phyloP scores from a whole-genome alignment of 2,329 filamentous ascomycete species.

The Hirsutella rhossiliensis region DNA sequence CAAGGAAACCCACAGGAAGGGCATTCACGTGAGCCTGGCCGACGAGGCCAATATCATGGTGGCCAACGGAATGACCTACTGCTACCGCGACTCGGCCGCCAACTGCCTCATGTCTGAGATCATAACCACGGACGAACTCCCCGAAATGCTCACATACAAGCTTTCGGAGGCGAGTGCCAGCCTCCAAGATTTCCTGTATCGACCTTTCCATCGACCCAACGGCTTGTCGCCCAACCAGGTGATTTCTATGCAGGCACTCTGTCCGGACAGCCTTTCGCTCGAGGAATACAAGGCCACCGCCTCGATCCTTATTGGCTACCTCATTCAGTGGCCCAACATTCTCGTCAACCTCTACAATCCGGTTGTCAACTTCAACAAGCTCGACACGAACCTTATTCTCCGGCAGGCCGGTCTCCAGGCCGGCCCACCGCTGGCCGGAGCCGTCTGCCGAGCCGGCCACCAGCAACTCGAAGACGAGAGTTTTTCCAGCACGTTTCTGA shows the following conservation, averaged over 20 bases:
- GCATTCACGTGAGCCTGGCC: too few species aligned
- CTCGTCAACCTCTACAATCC: not conserved
- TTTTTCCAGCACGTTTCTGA: not conserved
- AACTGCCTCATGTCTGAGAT: not conserved
- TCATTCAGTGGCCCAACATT: not conserved
- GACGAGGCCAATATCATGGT: too few species aligned
- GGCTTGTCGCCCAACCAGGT: not conserved
- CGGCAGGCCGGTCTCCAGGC: not conserved
- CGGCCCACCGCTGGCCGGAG: not conserved
- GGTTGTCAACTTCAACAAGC: not conserved
- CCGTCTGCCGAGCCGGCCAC: not conserved
- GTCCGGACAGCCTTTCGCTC: not conserved
- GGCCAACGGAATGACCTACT: not conserved
- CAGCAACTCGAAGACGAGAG: not conserved
- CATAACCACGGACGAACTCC: not conserved
- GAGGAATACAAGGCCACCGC: not conserved
- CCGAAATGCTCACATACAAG: not conserved
- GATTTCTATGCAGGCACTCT: not conserved
- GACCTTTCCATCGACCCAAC: not conserved
- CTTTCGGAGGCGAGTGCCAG: not conserved
- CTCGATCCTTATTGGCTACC: not conserved
- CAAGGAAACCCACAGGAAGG: too few species aligned
- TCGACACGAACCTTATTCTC: not conserved
- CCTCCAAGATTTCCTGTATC: not conserved
- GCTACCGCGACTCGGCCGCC: not conserved